Percentiles rank a stretch among this genome's conserved stretches.
Conservation (phyloP, 192 early-diverging fungal species). For the Entophlyctis luteolus region DNA sequence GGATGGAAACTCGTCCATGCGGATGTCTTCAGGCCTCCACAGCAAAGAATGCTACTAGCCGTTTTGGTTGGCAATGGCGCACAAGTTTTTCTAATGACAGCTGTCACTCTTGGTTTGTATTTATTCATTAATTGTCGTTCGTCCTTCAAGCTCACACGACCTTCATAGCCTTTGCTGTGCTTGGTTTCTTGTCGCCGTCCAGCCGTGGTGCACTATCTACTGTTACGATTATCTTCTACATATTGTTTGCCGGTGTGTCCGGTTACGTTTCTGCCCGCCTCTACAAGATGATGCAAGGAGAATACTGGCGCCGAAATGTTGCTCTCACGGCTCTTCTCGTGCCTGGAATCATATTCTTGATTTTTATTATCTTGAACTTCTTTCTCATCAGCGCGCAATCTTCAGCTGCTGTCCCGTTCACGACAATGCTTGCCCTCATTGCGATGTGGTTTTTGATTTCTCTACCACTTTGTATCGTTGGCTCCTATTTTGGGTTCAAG, state of each 20-base stretch:
- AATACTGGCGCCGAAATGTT: slow-evolving; percentile 77
- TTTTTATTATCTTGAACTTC: slow-evolving; percentile 72
- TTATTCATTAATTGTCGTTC: neutral
- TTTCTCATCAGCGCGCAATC: slow-evolving; percentile 81
- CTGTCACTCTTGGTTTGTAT: slow-evolving; percentile 48
- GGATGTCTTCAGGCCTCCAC: slow-evolving; percentile 59
- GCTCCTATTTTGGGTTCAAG: slow-evolving; percentile 83
- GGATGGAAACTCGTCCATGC: slow-evolving; percentile 66
- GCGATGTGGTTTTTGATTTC: slow-evolving; percentile 77
- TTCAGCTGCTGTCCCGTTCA: slow-evolving; percentile 86
- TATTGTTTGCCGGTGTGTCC: slow-evolving; percentile 76
- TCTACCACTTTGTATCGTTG: slow-evolving; percentile 73
- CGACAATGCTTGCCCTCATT: slow-evolving; percentile 75
- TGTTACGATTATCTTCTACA: slow-evolving; percentile 86
- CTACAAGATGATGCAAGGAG: slow-evolving; percentile 93
- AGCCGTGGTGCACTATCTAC: slow-evolving; percentile 85
- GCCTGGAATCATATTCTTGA: slow-evolving; percentile 58
- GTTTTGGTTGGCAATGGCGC: slow-evolving; percentile 58
- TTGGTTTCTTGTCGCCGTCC: slow-evolving; percentile 86
- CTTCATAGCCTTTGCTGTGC: slow-evolving; percentile 74
- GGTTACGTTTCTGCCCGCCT: slow-evolving; percentile 83
- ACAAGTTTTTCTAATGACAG: slow-evolving; percentile 50
- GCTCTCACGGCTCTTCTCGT: slow-evolving; percentile 78
- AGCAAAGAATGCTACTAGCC: slow-evolving; percentile 46
- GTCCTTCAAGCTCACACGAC: neutral